Conservation (phyloP, 441 rosid species). For the Rhodomyrtus psidioides region DNA sequence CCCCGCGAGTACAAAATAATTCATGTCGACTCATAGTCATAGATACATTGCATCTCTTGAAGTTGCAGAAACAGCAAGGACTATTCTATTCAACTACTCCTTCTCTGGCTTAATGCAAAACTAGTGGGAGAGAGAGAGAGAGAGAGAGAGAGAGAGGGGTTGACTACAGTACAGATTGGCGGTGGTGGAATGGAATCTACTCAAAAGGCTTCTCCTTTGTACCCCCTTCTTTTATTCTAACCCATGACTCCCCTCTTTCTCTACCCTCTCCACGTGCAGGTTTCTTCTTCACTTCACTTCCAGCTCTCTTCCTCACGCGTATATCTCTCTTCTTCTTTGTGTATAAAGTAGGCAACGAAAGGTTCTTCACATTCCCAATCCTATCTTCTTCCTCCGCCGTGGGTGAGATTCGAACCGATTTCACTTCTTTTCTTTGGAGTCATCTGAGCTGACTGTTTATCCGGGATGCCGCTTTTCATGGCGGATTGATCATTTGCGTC, state of each 20-base stretch:
- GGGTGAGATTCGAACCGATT: background rate
- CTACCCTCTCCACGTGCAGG: background rate
- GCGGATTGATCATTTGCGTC: background rate
- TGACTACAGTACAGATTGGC: background rate
- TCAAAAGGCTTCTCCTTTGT: background rate
- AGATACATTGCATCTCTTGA: background rate
- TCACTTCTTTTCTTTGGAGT: background rate
- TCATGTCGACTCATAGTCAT: background rate
- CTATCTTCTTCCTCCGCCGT: background rate
- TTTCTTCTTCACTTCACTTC: background rate
- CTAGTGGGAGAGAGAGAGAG: background rate
- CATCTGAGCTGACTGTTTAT: background rate
- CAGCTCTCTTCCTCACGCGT: background rate
- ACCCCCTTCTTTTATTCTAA: background rate
- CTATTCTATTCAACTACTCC: background rate
- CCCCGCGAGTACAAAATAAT: background rate
- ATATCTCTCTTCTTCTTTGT: background rate
- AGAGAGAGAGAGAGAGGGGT: too few relatives aligned
- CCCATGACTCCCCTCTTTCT: background rate
- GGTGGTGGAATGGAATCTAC: background rate
- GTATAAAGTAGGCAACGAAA: background rate
- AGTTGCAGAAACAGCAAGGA: background rate
- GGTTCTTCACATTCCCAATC: background rate
- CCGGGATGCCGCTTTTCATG: background rate
- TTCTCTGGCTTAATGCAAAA: background rate